Evolutionary conservation across 192 early-diverging fungal species (phyloP), one percentile per base, ranked within the genome.

Genomic region (Coemansia sp.): DNA sequence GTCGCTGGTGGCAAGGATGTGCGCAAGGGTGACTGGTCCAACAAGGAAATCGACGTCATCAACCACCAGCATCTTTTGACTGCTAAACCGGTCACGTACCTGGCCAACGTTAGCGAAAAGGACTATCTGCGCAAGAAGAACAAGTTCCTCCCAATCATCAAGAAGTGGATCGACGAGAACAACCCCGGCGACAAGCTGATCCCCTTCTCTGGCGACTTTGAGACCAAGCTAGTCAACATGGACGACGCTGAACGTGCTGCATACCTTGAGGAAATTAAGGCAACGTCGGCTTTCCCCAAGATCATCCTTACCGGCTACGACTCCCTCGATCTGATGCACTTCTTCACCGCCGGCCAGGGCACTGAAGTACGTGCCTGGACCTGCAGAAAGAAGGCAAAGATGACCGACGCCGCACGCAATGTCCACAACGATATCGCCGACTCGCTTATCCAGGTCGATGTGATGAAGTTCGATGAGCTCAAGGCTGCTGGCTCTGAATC

Each of bases 61-160:
- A 98, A 97, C 76, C 60, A 73, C 42, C 85, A 95, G 70, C 81
- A 85, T 48, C 84, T 99, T 56, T 73, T 99, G 61, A 97, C 96
- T 13, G 93, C 95, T 72, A 99, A 99, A 81, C 95, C 97, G 7
- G 94, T 95, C 43, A 93, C 95, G 55, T 95, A 95, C 75, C 87
- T 98, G 60, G 89, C 87, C 69, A 99, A 99, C 82, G 83, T 99
- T 53, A 87, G 84, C 70, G 90, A 96, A 75, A 83, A 85, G 58
- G 95, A 98, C 70, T 99, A 89, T 65, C 71, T 91, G 38, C 87
- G 93, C 66, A 95, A 93, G 82, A 98, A 97, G 87, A 96, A 96
- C 86, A 92, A 92, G 87, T 94, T 88, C 77, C 81, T 96, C 49
- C 83, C 88, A 48, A 85, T 92, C 77, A 95, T 98, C 71, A 92